Conservation (phyloP, 2,329 filamentous ascomycete genomes). For the Penicillium griseofulvum region DNA sequence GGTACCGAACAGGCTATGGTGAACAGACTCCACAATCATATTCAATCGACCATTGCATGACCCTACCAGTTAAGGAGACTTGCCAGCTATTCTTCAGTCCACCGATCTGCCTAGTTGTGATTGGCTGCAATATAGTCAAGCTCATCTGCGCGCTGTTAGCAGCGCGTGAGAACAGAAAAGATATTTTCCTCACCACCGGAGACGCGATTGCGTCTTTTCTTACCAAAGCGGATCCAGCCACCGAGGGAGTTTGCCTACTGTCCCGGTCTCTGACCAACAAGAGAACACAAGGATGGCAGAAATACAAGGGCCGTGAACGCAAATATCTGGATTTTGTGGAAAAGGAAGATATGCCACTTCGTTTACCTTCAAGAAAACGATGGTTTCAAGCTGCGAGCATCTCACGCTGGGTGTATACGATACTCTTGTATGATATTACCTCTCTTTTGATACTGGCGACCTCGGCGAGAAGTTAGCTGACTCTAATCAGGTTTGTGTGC, state of each 20-base stretch:
- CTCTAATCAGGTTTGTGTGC: background rate
- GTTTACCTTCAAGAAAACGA: background rate
- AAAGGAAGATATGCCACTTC: background rate
- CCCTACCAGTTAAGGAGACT: background rate
- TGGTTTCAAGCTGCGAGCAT: background rate
- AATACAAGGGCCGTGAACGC: background rate
- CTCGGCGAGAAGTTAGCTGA: background rate
- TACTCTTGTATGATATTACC: background rate
- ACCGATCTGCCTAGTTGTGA: background rate
- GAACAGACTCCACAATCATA: background rate
- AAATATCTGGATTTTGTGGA: background rate
- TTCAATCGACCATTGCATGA: conserved; percentile 1
- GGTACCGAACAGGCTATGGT: background rate
- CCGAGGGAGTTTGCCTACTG: background rate
- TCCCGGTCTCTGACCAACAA: background rate
- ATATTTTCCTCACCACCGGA: background rate
- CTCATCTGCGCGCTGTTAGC: background rate
- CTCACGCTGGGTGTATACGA: background rate
- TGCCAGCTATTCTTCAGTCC: background rate
- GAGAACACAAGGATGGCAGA: background rate
- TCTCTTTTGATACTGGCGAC: background rate
- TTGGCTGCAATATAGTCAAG: background rate
- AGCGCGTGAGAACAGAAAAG: background rate
- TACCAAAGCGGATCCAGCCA: background rate
- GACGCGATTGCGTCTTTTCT: background rate